Evolutionary conservation across 192 early-diverging fungal genomes (phyloP), one percentile per base, ranked within the genome.

Genomic region (Geosiphon pyriformis): DNA sequence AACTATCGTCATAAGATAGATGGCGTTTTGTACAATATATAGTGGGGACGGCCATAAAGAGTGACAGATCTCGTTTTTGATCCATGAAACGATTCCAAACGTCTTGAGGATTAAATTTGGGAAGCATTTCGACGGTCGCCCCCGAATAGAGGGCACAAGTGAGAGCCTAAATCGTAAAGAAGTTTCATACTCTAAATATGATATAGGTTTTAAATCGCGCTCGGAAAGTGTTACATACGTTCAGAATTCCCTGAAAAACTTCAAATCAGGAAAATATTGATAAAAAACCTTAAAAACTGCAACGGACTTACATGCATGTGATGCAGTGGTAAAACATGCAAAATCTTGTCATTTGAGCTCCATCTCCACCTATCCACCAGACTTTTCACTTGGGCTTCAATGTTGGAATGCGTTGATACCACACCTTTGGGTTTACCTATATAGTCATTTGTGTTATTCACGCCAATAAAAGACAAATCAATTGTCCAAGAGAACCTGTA

Each of bases 11-110:
- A 64, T 23, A 64, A 49, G 49, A 32, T 15, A 6, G 26, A 49
- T 59, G 2, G 1, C 32, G 18, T 49, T 34, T 8, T 1, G 34
- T 74, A 78, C 83, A 69, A 78, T 95, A 93, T 63, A 93, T 88
- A 17, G 93, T 92, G 2, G 93, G 93, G 12, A 95, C 93, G 3
- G 89, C 90, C 93, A 94, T 95, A 57, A 94, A 86, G 15, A 93
- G 57, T 0, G 91, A 83, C 3, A 92, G 76, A 56, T 84, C 69
- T 50, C 82, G 72, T 18, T 74, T 64, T 4, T 76, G 72, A 34
- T 74, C 69, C 49, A 82, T 79, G 70, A 86, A 84, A 3, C 89
- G 78, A 31, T 72, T 51, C 92, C 91, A 93, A 6, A 89, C 84
- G 4, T 68, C 23, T 23, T 65, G 72, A 3, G 82, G 77, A 74